Evolutionary conservation across 805 yeast species (phyloP), one percentile per base, ranked within the genome.

Genomic region (Yarrowia sp.): DNA sequence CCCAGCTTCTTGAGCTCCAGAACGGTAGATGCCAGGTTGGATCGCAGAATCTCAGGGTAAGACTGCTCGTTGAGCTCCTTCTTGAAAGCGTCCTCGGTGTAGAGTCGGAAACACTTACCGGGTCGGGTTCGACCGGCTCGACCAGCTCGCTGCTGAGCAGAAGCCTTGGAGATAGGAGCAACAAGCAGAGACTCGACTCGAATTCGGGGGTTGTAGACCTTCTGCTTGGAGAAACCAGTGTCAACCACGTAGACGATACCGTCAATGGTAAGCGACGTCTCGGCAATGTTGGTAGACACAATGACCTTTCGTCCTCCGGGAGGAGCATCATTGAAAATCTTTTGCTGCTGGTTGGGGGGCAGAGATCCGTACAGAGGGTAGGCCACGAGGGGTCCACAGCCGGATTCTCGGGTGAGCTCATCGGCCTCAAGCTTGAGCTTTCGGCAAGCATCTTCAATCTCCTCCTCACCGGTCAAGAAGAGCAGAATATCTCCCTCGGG

Each of bases 111-210:
- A 78, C 98, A 93, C 76, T 95, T 93, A 74, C 99, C 99, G 14
- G 98, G 97, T 73, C 97, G 85, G 7, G 98, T 93, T 85, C 99
- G 93, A 80, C 99, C 99, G 65, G 99, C 99, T 84, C 99, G 90
- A 84, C 99, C 99, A 39, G 98, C 98, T 77, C 99, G 86, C 78
- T 93, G 99, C 78, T 93, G 97, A 1, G 99, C 97, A 55, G 96
- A 87, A 0, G 99, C 99, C 78, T 92, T 92, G 10, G 98, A 92
- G 68, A 95, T 92, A 41, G 98, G 98, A 8, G 97, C 90, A 4
- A 95, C 98, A 63, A 93, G 81, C 70, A 93, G 80, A 0, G 98
- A 91, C 76, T 93, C 98, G 35, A 93, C 98, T 76, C 99, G 84
- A 66, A 93, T 90, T 76, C 98, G 84, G 60, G 99, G 98, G 74